These are phyloP conservation scores for Endothia cerciana DNA, from an alignment of 2,329 filamentous ascomycete genomes.

Conservation along the genomic window DNA sequence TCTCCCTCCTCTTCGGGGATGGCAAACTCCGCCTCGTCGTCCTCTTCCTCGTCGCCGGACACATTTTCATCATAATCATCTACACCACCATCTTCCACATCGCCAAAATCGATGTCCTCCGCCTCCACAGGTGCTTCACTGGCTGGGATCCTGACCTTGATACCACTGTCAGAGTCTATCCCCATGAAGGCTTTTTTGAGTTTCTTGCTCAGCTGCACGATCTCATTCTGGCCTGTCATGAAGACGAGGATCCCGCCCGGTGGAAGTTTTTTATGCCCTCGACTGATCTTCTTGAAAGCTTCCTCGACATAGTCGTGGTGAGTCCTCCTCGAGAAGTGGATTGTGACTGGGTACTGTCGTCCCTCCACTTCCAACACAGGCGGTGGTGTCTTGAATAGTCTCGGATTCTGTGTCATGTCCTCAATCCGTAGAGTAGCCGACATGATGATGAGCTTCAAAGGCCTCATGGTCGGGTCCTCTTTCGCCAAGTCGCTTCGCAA, in stretches of 20 bases:
- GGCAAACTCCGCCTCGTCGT: conserved; percentile 67
- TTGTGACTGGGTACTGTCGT: conserved; percentile 85
- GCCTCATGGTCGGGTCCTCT: conserved; percentile 72
- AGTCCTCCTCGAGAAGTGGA: conserved; percentile 85
- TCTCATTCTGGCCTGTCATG: conserved; percentile 91
- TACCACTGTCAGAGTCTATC: conserved; percentile 58
- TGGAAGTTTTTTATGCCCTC: conserved; percentile 87
- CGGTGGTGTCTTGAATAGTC: conserved; percentile 76
- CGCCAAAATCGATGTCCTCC: conserved; percentile 85
- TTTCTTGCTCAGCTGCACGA: conserved; percentile 77
- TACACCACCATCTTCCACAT: conserved; percentile 62
- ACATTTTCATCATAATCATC: conserved; percentile 64
- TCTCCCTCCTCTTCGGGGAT: conserved; percentile 68
- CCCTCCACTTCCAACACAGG: conserved; percentile 90
- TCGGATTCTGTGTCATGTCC: conserved; percentile 84
- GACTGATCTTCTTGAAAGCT: conserved; percentile 81
- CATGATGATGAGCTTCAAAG: conserved; percentile 96
- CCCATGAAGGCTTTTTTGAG: conserved; percentile 71
- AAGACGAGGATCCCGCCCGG: conserved; percentile 92
- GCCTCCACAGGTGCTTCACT: conserved; percentile 79
- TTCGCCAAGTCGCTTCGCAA: conserved; percentile 74
- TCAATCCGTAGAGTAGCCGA: conserved; percentile 91
- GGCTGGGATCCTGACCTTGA: conserved; percentile 75
- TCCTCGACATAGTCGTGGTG: conserved; percentile 89
- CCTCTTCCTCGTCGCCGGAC: conserved; percentile 64